Evolutionary conservation across 1,284 basidiomycete species (phyloP).

Genomic region (Phellopilus nigrolimitatus): DNA sequence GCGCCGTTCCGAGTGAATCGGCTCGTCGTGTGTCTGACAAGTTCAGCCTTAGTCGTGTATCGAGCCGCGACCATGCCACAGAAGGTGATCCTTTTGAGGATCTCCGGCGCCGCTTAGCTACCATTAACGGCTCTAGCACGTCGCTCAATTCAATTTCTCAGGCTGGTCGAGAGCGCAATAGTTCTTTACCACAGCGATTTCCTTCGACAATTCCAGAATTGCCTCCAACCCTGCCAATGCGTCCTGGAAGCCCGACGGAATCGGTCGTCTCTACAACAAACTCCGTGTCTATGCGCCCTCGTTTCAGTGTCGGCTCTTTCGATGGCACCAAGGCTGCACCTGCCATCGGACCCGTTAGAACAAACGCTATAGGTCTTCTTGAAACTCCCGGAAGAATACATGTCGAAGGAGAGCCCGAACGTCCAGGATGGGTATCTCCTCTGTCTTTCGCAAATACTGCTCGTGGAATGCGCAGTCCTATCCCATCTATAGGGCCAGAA

Average conservation of each 20-base stretch:
- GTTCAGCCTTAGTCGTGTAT: conserved; percentile 31
- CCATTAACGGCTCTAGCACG: conserved; percentile 63
- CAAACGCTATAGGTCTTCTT: conserved; percentile 71
- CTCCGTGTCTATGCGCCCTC: conserved; percentile 54
- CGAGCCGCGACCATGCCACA: conserved; percentile 40
- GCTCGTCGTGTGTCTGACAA: conserved; percentile 28
- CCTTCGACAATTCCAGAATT: conserved; percentile 35
- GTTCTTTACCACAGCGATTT: conserved; percentile 21
- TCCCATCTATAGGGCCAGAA: conserved; percentile 31
- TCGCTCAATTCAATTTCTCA: conserved; percentile 49
- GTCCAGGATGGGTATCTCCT: conserved; percentile 68
- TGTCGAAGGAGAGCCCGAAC: conserved; percentile 57
- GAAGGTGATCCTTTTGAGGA: conserved; percentile 62
- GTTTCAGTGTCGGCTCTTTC: conserved; percentile 58
- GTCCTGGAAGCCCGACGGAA: conserved; percentile 68
- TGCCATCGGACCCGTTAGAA: conserved; percentile 74
- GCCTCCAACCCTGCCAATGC: conserved; percentile 30
- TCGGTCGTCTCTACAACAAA: conserved; percentile 66
- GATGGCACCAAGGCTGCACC: conserved; percentile 82
- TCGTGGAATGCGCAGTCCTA: conserved; percentile 40
- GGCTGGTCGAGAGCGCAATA: conserved; percentile 40
- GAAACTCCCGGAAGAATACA: conserved; percentile 63
- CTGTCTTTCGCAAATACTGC: conserved; percentile 52
- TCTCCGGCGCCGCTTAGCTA: conserved; percentile 61
- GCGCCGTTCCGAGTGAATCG: conserved; percentile 35